These are phyloP conservation scores for Mycena olivaceomarginata DNA, from an alignment of 768 basidiomycete genomes.

Conservation along the genomic window DNA sequence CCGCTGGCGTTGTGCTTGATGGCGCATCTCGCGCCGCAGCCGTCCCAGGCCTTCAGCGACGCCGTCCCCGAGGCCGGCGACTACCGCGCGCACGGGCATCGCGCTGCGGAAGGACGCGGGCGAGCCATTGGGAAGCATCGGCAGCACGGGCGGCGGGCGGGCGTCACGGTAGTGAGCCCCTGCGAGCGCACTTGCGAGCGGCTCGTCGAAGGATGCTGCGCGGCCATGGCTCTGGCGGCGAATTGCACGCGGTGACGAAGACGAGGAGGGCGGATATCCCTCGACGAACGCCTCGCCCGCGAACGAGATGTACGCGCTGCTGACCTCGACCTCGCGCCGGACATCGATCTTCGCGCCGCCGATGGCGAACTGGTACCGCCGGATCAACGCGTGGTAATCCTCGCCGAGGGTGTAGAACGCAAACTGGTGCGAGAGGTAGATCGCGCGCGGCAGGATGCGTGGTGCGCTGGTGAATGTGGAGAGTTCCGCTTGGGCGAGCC, in stretches of 20 bases:
- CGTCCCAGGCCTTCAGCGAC: slow-evolving; percentile 78
- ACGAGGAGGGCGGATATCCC: slow-evolving; percentile 53
- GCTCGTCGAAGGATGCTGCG: slow-evolving; percentile 85
- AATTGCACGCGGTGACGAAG: slow-evolving; percentile 62
- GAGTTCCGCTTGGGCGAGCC: slow-evolving; percentile 88
- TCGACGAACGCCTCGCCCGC: slow-evolving; percentile 70
- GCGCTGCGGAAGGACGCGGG: slow-evolving; percentile 66
- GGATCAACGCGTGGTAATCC: slow-evolving; percentile 88
- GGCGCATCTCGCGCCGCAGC: slow-evolving; percentile 73
- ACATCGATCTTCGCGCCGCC: slow-evolving; percentile 79
- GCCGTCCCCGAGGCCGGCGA: slow-evolving; percentile 71
- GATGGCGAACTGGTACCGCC: slow-evolving; percentile 77
- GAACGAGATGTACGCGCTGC: slow-evolving; percentile 66
- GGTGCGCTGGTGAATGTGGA: slow-evolving; percentile 80
- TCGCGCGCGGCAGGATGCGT: slow-evolving; percentile 78
- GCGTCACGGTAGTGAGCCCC: slow-evolving; percentile 70
- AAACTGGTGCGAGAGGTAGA: slow-evolving; percentile 93
- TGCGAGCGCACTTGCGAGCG: slow-evolving; percentile 83
- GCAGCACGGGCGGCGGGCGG: slow-evolving; percentile 70
- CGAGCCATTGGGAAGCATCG: slow-evolving; percentile 85
- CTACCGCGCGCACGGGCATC: slow-evolving; percentile 73
- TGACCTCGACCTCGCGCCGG: slow-evolving; percentile 82
- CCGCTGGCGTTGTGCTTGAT: slow-evolving; percentile 64
- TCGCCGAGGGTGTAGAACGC: slow-evolving; percentile 85
- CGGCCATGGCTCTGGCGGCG: slow-evolving; percentile 51